These are phyloP conservation scores for Geoglossum cookeanum DNA, from an alignment of 2,329 filamentous ascomycete genomes.

Conservation along the genomic window DNA sequence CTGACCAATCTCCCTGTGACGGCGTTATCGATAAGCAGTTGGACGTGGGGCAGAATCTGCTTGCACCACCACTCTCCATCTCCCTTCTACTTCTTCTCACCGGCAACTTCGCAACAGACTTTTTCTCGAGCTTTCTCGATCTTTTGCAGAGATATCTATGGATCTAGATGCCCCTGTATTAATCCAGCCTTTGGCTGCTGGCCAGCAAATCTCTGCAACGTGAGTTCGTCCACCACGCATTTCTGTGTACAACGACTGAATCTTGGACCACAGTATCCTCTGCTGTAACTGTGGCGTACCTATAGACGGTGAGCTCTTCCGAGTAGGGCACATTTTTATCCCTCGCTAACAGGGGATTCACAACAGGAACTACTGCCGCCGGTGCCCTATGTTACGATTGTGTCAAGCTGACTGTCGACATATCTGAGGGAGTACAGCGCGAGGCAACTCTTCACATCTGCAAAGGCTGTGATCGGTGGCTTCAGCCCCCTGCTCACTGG, in stretches of 20 bases:
- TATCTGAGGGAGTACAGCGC: conserved; percentile 75
- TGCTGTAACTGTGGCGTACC: conserved; percentile 95
- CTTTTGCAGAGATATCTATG: conserved; percentile 31
- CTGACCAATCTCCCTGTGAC: neutral
- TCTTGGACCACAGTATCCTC: conserved; percentile 44
- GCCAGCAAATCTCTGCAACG: conserved; percentile 31
- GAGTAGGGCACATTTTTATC: neutral
- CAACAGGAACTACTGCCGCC: conserved; percentile 42
- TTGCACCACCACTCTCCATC: too few relatives aligned
- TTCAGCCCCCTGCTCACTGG: conserved; percentile 74
- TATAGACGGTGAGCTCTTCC: conserved; percentile 47
- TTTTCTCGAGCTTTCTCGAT: too few relatives aligned
- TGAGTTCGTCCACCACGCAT: conserved; percentile 18
- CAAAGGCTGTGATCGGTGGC: conserved; percentile 85
- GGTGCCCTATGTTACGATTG: conserved; percentile 92
- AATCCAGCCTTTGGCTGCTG: conserved; percentile 18
- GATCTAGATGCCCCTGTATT: conserved; percentile 35
- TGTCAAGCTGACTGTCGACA: conserved; percentile 84
- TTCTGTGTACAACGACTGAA: conserved; percentile 7
- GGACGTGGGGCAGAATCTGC: neutral
- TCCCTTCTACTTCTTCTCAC: too few relatives aligned
- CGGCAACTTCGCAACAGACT: too few relatives aligned
- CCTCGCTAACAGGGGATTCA: neutral
- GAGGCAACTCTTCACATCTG: conserved; percentile 84
- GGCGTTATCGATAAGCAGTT: neutral